phyloP scores from a whole-genome alignment of 192 early-diverging fungal genomes.

The Coemansia sp. region DNA sequence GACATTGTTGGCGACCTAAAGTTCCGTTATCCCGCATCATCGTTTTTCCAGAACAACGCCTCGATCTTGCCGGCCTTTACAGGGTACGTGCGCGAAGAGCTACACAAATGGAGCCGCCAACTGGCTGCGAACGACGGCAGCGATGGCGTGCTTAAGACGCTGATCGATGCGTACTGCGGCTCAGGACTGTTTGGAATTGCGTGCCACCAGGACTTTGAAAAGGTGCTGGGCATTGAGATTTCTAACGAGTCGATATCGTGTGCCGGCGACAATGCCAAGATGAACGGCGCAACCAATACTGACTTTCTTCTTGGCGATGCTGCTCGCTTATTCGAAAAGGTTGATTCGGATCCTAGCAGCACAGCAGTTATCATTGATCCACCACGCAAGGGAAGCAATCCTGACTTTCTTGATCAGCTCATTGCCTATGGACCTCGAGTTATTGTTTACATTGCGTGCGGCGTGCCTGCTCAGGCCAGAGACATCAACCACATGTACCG shows the following conservation, averaged over 20 bases:
- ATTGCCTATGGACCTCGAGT: slow-evolving; percentile 63
- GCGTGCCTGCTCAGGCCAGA: slow-evolving; percentile 59
- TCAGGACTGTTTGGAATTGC: slow-evolving; percentile 69
- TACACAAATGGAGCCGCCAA: slow-evolving; percentile 38
- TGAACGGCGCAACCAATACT: slow-evolving; percentile 56
- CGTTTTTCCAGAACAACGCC: slow-evolving; percentile 70
- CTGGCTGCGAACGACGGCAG: slow-evolving; percentile 10
- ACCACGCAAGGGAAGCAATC: slow-evolving; percentile 63
- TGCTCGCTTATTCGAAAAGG: slow-evolving; percentile 59
- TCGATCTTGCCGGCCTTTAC: slow-evolving; percentile 63
- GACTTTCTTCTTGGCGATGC: slow-evolving; percentile 62
- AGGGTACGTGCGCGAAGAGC: slow-evolving; percentile 60
- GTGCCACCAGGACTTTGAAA: slow-evolving; percentile 58
- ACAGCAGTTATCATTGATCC: slow-evolving; percentile 73
- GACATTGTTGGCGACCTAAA: slow-evolving; percentile 57
- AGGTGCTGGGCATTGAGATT: slow-evolving; percentile 67
- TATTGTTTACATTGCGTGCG: slow-evolving; percentile 71
- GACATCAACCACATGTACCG: slow-evolving; percentile 57
- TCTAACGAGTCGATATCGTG: slow-evolving; percentile 61
- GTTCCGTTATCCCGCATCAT: slow-evolving; percentile 62
- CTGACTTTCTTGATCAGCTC: slow-evolving; percentile 65
- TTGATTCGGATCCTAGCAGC: slow-evolving; percentile 47
- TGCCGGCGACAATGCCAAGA: slow-evolving; percentile 61
- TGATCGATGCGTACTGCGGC: slow-evolving; percentile 74
- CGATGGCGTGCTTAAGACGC: slow-evolving; percentile 43